phyloP scores from a whole-genome alignment of 805 yeast genomes.

The Candida insectalens region DNA sequence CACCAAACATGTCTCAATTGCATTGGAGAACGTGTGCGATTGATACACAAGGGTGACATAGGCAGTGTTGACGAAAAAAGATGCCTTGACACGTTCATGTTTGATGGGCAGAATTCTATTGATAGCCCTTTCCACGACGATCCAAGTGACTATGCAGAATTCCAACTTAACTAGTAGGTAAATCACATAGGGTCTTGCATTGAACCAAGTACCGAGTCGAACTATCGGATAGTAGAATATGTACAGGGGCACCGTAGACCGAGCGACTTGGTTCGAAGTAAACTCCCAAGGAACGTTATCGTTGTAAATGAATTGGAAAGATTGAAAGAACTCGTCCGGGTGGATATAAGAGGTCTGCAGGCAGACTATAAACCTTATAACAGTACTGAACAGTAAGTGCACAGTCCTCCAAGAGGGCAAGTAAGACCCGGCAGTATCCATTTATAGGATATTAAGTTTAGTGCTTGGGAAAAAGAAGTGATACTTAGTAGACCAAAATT shows the following conservation, averaged over 20 bases:
- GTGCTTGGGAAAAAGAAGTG: too few species aligned
- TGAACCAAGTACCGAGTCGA: constrained; percentile 24
- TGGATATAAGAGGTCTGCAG: constrained; percentile 79
- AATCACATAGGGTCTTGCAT: constrained; percentile 34
- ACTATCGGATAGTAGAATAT: constrained; percentile 61
- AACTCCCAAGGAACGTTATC: constrained; percentile 81
- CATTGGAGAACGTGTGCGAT: constrained; percentile 83
- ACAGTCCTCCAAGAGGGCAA: constrained; percentile 36
- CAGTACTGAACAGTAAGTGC: constrained; percentile 32
- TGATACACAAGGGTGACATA: constrained; percentile 76
- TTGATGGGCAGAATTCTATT: constrained; percentile 23
- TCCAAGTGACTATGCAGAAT: constrained; percentile 24
- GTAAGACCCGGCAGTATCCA: too few species aligned
- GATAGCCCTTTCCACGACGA: constrained; percentile 21
- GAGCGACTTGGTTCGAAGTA: constrained; percentile 37
- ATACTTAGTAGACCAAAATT: too few species aligned
- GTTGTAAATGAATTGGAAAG: constrained; percentile 62
- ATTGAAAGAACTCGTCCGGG: constrained; percentile 96
- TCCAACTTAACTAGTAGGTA: constrained; percentile 47
- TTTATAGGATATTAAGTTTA: too few species aligned
- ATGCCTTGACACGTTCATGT: constrained; percentile 28
- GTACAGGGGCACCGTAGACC: constrained; percentile 66
- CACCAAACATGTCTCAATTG: constrained; percentile 59
- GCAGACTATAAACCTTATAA: constrained; percentile 45
- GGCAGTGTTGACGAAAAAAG: constrained; percentile 41